Percentiles rank a stretch among this genome's conserved stretches.
phyloP scores from a whole-genome alignment of 176 grass and related monocot species.

The sorghum (Sorghum bicolor) region Sorghum_bicolor_NCBIv3 NC_012877.2:14166001-14166500 shows the following conservation, averaged over 20 bases:
- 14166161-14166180: background rate
- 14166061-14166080: background rate
- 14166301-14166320: background rate
- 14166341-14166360: too few species aligned
- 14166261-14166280: background rate
- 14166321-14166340: background rate
- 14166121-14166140: background rate
- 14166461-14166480: too few species aligned
- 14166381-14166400: too few species aligned
- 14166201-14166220: constrained; percentile 17
- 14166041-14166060: background rate
- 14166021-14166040: background rate
- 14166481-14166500: too few species aligned
- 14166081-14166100: background rate
- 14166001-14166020: background rate
- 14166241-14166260: background rate
- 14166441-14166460: too few species aligned
- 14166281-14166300: background rate
- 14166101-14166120: background rate
- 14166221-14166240: background rate
- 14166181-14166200: constrained; percentile 5
- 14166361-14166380: too few species aligned
- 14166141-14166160: background rate
- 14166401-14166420: too few species aligned
- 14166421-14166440: too few species aligned